Evolutionary conservation across 139 green algal genomes (phyloP).

Genomic region (Chlorella sp.): DNA sequence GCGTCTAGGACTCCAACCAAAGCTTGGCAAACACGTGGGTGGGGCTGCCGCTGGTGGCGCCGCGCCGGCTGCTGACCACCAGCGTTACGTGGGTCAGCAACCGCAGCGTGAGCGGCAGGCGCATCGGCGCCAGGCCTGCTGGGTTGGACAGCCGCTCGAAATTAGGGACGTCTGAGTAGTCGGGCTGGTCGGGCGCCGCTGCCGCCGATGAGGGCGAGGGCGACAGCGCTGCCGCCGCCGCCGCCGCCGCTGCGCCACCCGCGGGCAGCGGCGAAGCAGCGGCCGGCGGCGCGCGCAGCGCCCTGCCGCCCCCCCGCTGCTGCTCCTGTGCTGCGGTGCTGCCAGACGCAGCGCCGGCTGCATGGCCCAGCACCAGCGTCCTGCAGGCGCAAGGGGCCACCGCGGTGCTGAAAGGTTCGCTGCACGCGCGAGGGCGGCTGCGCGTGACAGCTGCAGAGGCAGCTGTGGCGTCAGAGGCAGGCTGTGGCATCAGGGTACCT

Average conservation of each 20-base stretch:
- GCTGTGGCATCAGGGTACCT: no score
- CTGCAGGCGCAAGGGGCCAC: not conserved
- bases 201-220: no score
- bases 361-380: not conserved
- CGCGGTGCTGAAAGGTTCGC: not conserved
- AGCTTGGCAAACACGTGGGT: constrained; percentile 35
- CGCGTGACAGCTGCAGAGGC: not conserved
- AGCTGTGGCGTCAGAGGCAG: not conserved
- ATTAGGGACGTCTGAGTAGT: constrained; percentile 30
- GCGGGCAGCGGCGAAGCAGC: no score
- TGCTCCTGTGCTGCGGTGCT: not conserved
- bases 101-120: constrained; percentile 40
- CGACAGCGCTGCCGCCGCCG: no score
- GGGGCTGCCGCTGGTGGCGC: constrained; percentile 38
- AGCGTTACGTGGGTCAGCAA: constrained; percentile 42
- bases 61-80: constrained; percentile 32
- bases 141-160: constrained; percentile 25
- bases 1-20: constrained; percentile 8
- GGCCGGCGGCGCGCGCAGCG: no score
- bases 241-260: no score
- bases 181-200: not conserved
- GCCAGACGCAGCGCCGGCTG: not conserved
- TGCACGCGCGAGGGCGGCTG: not conserved
- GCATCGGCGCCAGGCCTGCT: constrained; percentile 5
- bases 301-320: not conserved